Conservation (phyloP, 345 rosid species). For the Jatropha curcas region DNA sequence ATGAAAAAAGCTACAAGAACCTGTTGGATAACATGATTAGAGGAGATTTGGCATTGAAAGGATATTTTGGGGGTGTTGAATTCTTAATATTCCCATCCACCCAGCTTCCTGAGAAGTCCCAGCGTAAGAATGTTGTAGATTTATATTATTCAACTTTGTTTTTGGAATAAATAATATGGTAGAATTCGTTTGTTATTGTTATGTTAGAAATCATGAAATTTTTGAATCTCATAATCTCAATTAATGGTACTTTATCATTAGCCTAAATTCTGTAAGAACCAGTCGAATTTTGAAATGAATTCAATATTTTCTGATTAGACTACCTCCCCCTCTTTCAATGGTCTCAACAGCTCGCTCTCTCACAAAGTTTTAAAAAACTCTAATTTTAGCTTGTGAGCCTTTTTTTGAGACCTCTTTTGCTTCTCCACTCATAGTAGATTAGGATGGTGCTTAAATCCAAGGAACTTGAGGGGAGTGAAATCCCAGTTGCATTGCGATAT, state of each 20-base stretch:
- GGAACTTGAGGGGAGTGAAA: background rate
- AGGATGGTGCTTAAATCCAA: background rate
- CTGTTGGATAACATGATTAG: slow-evolving; percentile 77
- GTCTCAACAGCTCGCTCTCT: background rate
- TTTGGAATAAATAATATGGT: background rate
- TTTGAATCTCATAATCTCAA: background rate
- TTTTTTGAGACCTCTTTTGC: background rate
- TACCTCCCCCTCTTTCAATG: background rate
- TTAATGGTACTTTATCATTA: background rate
- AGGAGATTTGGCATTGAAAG: slow-evolving; percentile 85
- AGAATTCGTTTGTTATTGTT: background rate
- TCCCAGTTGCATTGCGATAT: background rate
- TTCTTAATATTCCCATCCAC: slow-evolving; percentile 83
- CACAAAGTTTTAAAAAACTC: background rate
- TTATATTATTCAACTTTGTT: slow-evolving; percentile 1
- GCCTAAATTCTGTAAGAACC: background rate
- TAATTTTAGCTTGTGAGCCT: background rate
- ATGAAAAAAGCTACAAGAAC: slow-evolving; percentile 70
- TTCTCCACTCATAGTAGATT: background rate
- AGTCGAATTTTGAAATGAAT: background rate
- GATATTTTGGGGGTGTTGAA: slow-evolving; percentile 67
- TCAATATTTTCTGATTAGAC: background rate
- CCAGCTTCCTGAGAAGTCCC: slow-evolving; percentile 80
- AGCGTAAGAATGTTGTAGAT: slow-evolving; percentile 58
- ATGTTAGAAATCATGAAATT: background rate